Percentiles rank a stretch among this genome's conserved stretches.
These are phyloP conservation scores for Chrysoporthe cubensis DNA, from an alignment of 2,329 filamentous ascomycete species.

Conservation along the genomic window DNA sequence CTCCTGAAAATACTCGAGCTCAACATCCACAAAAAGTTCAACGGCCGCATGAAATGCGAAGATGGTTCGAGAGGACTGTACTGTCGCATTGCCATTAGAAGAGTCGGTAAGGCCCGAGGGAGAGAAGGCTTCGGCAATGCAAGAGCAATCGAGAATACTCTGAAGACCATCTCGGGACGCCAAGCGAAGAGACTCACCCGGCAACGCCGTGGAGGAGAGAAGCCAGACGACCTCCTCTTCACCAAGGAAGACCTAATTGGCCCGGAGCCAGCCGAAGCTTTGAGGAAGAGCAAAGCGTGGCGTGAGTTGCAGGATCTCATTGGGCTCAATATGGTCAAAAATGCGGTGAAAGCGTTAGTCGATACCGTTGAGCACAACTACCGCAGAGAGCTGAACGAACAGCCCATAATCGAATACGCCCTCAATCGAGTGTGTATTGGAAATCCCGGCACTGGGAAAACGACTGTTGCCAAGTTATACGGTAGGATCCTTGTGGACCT, in stretches of 20 bases:
- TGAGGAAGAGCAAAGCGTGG: slow-evolving; percentile 61
- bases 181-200: slow-evolving; percentile 60
- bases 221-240: slow-evolving; percentile 61
- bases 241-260: slow-evolving; percentile 73
- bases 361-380: slow-evolving; percentile 68
- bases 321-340: slow-evolving; percentile 66
- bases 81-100: slow-evolving; percentile 62
- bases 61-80: slow-evolving; percentile 63
- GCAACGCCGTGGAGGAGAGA: slow-evolving; percentile 46
- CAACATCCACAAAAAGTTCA: slow-evolving; percentile 59
- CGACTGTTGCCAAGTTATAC: slow-evolving; percentile 74
- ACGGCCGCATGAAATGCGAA: slow-evolving; percentile 60
- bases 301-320: slow-evolving; percentile 58
- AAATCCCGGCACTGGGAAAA: slow-evolving; percentile 76
- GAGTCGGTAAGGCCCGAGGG: slow-evolving; percentile 66
- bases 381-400: slow-evolving; percentile 64
- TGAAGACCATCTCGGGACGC: slow-evolving; percentile 57
- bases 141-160: slow-evolving; percentile 65
- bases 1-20: slow-evolving; percentile 63
- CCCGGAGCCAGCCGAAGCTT: slow-evolving; percentile 60
- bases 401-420: slow-evolving; percentile 60
- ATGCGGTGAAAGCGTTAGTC: slow-evolving; percentile 61
- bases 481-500: slow-evolving; percentile 69
- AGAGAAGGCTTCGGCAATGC: slow-evolving; percentile 75
- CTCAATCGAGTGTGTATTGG: slow-evolving; percentile 74